A percentile compares a stretch with the other conserved stretches of the same genome.
Conservation (phyloP, 768 basidiomycete species). For the Rhizopogon vinicolor region DNA sequence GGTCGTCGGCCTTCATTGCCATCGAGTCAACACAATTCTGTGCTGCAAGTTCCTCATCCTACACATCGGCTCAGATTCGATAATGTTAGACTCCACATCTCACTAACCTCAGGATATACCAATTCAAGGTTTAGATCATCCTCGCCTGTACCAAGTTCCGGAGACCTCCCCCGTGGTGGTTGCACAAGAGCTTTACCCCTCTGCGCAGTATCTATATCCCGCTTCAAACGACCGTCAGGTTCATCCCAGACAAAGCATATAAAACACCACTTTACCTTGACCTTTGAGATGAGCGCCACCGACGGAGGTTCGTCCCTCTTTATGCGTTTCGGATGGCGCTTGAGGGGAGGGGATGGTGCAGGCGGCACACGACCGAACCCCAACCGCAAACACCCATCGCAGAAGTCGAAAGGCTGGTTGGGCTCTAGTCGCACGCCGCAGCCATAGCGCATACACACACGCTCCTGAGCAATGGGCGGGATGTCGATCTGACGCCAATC, state of each 20-base stretch:
- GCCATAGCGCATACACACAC: slow-evolving; percentile 16
- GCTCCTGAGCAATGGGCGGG: neutral
- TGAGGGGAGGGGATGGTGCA: neutral
- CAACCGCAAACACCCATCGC: slow-evolving; percentile 10
- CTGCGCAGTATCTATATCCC: neutral
- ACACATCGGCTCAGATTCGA: neutral
- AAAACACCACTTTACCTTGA: neutral
- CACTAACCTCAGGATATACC: slow-evolving; percentile 20
- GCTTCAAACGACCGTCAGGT: neutral
- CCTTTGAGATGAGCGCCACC: neutral
- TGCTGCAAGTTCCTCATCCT: neutral
- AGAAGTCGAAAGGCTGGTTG: slow-evolving; percentile 4
- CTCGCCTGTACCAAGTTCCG: neutral
- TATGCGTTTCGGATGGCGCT: neutral
- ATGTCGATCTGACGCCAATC: neutral
- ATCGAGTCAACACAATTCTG: neutral
- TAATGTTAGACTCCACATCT: neutral
- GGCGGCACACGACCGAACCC: slow-evolving; percentile 1
- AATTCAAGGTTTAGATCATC: slow-evolving; percentile 12
- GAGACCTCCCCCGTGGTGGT: neutral
- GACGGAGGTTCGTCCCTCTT: neutral
- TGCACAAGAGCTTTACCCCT: neutral
- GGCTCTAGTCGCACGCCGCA: slow-evolving; percentile 9
- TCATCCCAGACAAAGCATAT: neutral
- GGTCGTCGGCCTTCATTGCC: neutral